phyloP scores from a whole-genome alignment of 2,329 filamentous ascomycete species.

The Fusarium drepaniforme region DNA sequence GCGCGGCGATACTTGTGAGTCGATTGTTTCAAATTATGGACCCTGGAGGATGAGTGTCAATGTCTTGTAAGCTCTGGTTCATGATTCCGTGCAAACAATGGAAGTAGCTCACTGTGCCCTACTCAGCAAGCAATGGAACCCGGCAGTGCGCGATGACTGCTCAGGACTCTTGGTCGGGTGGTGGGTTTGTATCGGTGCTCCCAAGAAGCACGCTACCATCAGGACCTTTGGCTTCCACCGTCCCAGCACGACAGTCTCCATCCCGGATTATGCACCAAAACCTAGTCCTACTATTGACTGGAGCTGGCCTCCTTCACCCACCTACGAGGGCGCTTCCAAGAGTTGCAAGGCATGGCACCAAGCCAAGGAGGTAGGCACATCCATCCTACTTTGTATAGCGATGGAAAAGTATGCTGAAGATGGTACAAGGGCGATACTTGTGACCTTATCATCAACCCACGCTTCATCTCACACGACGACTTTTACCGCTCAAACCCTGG shows the following conservation, averaged over 20 bases:
- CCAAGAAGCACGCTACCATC: neutral
- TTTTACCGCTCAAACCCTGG: neutral
- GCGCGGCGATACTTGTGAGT: neutral
- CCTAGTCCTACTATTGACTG: neutral
- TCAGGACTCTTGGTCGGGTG: neutral
- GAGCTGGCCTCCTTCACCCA: neutral
- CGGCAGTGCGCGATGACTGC: neutral
- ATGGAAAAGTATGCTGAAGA: neutral
- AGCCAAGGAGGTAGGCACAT: neutral
- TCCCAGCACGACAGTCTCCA: neutral
- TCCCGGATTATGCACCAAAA: neutral
- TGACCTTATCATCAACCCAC: neutral
- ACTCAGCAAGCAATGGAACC: neutral
- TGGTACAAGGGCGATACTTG: neutral
- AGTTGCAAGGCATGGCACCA: neutral
- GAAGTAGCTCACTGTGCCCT: neutral
- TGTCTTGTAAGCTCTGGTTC: neutral
- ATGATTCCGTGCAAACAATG: neutral
- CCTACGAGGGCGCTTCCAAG: neutral
- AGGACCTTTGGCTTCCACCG: neutral
- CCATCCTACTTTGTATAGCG: neutral
- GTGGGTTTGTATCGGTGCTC: neutral
- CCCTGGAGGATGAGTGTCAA: neutral
- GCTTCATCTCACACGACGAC: neutral
- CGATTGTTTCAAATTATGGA: neutral